phyloP scores from a whole-genome alignment of 2,329 filamentous ascomycete genomes.

The Ascocoryne sarcoides region DNA sequence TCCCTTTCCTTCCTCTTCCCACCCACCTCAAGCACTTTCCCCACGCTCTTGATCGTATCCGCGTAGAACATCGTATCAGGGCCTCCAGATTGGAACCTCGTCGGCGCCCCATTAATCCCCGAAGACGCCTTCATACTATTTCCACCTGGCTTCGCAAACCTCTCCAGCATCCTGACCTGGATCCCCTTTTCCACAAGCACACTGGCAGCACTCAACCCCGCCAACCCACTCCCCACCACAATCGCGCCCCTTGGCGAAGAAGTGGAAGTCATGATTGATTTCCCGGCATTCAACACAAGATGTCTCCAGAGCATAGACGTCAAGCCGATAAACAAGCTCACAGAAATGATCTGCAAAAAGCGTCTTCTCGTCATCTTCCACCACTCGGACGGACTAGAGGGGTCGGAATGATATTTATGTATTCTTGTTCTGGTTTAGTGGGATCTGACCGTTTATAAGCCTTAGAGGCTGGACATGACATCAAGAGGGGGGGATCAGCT shows the following conservation, averaged over 20 bases:
- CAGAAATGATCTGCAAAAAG: background rate
- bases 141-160: slow-evolving; percentile 49
- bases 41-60: slow-evolving; percentile 51
- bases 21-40: slow-evolving; percentile 23
- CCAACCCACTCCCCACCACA: slow-evolving; percentile 56
- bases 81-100: slow-evolving; percentile 41
- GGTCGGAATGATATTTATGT: no score
- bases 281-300: background rate
- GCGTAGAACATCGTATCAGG: slow-evolving; percentile 37
- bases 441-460: no score
- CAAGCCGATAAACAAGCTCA: background rate
- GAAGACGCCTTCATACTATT: slow-evolving; percentile 61
- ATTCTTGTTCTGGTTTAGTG: no score
- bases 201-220: slow-evolving; percentile 51
- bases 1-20: slow-evolving; percentile 29
- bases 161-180: slow-evolving; percentile 49
- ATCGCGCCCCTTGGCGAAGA: slow-evolving; percentile 29
- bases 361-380: slow-evolving; percentile 22
- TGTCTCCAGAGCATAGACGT: background rate
- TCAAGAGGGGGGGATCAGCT: no score
- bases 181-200: slow-evolving; percentile 41
- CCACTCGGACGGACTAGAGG: no score
- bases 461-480: no score
- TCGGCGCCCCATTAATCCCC: slow-evolving; percentile 55
- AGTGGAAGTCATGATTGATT: background rate